Evolutionary conservation across 257 asterid genomes (phyloP).

Genomic region (Nicotiana undulata): DNA sequence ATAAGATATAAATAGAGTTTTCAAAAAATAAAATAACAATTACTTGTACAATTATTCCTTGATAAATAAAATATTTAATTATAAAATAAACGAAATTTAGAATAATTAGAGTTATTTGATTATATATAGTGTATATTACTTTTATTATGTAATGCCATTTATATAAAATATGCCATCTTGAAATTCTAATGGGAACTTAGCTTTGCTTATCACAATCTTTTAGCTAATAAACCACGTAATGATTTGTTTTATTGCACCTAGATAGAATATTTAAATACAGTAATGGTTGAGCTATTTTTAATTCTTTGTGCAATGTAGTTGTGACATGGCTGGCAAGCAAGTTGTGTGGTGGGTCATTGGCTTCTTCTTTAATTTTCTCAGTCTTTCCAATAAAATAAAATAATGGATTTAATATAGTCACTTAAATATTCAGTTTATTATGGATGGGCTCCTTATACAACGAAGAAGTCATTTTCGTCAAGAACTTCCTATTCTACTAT

Average conservation of each 20-base stretch:
- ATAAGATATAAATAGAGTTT: no score
- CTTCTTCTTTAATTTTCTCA: background rate
- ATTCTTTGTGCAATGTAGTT: background rate
- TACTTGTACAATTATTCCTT: no score
- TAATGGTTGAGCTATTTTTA: background rate
- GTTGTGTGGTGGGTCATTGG: background rate
- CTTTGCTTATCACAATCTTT: constrained; percentile 26
- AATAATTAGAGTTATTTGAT: no score
- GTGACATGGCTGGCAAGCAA: constrained; percentile 11
- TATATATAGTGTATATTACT: background rate
- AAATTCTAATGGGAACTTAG: constrained; percentile 15
- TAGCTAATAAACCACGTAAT: constrained; percentile 17
- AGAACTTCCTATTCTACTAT: background rate
- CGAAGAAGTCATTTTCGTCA: background rate
- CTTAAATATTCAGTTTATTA: background rate
- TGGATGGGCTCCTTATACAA: background rate
- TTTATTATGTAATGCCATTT: background rate
- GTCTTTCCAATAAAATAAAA: background rate
- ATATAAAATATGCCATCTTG: constrained; percentile 36
- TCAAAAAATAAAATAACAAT: no score
- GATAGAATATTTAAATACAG: background rate
- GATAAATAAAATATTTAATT: no score
- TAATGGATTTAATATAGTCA: background rate
- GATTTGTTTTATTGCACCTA: background rate
- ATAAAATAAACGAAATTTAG: no score